phyloP scores from a whole-genome alignment of 345 rosid species.

The Camelina laxa region DNA sequence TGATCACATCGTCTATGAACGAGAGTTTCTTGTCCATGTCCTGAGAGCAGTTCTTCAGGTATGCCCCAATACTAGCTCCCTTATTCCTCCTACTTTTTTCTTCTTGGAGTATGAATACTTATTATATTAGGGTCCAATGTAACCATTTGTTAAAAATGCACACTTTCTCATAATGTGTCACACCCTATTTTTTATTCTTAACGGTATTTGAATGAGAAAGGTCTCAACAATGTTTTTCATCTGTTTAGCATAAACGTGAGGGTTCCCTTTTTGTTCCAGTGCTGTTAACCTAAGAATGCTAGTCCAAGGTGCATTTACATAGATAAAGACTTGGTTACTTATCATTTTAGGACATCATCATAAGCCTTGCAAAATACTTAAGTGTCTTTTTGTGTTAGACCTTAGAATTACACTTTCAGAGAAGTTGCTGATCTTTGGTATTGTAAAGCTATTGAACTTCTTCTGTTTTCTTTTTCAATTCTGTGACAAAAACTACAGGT shows the following conservation, averaged over 20 bases:
- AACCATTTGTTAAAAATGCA: not conserved
- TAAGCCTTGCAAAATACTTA: not conserved
- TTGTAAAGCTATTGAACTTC: not conserved
- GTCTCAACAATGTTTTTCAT: not conserved
- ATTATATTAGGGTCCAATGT: too few species aligned
- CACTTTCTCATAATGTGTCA: too few species aligned
- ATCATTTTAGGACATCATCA: not conserved
- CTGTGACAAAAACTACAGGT: constrained; percentile 48
- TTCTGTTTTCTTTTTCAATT: not conserved
- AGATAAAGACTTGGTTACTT: not conserved
- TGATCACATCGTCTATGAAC: constrained; percentile 66
- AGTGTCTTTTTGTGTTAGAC: not conserved
- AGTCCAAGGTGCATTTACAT: not conserved
- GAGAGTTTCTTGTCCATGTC: constrained; percentile 59
- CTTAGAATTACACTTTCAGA: not conserved
- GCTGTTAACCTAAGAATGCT: not conserved
- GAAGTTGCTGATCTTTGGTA: not conserved
- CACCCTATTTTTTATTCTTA: too few species aligned
- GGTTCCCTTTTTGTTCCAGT: not conserved
- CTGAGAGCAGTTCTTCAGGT: constrained; percentile 69
- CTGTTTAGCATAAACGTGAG: not conserved
- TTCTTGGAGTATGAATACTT: too few species aligned
- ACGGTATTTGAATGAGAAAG: not conserved
- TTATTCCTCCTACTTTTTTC: not conserved
- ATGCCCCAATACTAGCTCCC: not conserved